These are phyloP conservation scores for Acacia concinna DNA, from an alignment of 331 rosid genomes.

Conservation along the genomic window DNA sequence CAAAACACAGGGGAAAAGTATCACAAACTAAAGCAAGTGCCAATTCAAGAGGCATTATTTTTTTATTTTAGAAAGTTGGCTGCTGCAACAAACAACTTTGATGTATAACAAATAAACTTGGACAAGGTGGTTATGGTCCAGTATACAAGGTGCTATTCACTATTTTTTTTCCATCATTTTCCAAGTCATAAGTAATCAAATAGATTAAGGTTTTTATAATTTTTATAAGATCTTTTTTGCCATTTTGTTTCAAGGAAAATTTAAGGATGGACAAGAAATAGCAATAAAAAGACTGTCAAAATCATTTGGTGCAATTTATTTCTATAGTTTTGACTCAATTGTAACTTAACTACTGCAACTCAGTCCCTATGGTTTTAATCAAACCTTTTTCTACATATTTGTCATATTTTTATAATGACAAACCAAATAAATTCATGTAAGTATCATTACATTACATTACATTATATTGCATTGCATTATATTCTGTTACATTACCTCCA, in stretches of 20 bases:
- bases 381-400: too few relatives aligned
- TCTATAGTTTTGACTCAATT: too few relatives aligned
- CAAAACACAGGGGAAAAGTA: not conserved
- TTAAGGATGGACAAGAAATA: conserved; percentile 22
- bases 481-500: too few relatives aligned
- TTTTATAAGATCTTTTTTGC: too few relatives aligned
- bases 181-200: not conserved
- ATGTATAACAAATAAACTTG: conserved; percentile 21
- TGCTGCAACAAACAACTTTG: not conserved
- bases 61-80: not conserved
- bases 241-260: not conserved
- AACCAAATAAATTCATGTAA: too few relatives aligned
- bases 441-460: too few relatives aligned
- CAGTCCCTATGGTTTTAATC: too few relatives aligned
- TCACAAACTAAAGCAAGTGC: not conserved
- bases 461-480: too few relatives aligned
- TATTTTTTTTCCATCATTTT: not conserved
- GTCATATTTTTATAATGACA: too few relatives aligned
- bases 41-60: conserved; percentile 3
- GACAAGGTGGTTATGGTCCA: conserved; percentile 18
- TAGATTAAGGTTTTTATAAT: not conserved
- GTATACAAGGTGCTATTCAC: conserved; percentile 20
- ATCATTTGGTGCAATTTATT: too few relatives aligned
- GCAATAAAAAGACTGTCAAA: conserved; percentile 35
- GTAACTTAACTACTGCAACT: too few relatives aligned